Evolutionary conservation across 2,329 filamentous ascomycete species (phyloP).

Genomic region (Ophiocordyceps sinensis): DNA sequence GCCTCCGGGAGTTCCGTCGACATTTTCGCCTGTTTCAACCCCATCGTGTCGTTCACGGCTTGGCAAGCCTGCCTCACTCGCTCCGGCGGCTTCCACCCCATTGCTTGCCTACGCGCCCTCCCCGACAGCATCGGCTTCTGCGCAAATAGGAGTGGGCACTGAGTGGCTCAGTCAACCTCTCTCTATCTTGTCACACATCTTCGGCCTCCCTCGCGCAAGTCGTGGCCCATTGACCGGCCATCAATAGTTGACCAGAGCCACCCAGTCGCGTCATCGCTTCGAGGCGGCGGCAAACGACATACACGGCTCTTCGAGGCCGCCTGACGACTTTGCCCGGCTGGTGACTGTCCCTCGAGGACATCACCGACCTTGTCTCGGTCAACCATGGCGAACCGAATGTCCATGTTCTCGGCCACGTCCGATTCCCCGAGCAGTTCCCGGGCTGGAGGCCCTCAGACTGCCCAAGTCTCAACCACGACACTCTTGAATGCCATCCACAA

Average conservation of each 20-base stretch:
- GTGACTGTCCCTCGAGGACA: conserved; percentile 24
- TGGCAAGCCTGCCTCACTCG: conserved; percentile 37
- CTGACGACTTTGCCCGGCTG: neutral
- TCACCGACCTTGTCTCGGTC: conserved; percentile 1
- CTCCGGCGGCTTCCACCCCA: conserved; percentile 32
- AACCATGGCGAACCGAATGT: conserved; percentile 49
- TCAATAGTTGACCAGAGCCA: neutral
- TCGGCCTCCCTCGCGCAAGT: neutral
- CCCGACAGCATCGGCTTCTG: neutral
- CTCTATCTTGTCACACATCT: neutral
- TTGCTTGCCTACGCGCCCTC: conserved; percentile 18
- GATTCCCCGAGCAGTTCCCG: conserved; percentile 45
- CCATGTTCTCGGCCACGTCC: conserved; percentile 53
- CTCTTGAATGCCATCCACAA: conserved; percentile 86
- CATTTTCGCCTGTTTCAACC: conserved; percentile 4
- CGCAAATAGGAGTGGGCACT: neutral
- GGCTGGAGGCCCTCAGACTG: conserved; percentile 49
- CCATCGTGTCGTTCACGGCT: conserved; percentile 6
- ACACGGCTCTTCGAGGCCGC: neutral
- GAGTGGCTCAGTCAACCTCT: neutral
- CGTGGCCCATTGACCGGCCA: conserved; percentile 1
- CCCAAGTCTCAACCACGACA: conserved; percentile 83
- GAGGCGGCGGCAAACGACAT: neutral
- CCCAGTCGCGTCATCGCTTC: too few species aligned
- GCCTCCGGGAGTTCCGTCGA: conserved; percentile 9